A percentile compares a stretch with the other conserved stretches of the same genome.
Conservation (phyloP, 192 early-diverging fungal species). For the Backusella luteola region DNA sequence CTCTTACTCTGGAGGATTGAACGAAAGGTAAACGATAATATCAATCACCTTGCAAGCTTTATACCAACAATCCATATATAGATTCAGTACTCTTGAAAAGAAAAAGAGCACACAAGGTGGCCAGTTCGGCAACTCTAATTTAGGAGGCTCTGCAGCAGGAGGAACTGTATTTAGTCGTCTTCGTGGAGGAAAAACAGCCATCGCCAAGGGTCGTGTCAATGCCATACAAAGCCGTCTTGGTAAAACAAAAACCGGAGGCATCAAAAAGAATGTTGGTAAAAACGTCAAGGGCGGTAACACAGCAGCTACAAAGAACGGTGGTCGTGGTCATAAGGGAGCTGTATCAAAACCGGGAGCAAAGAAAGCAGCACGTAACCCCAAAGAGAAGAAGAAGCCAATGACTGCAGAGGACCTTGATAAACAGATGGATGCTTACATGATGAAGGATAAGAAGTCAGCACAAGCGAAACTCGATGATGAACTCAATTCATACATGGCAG, state of each 20-base stretch:
- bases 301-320: not conserved
- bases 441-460: slow-evolving; percentile 36
- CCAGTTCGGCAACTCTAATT: not conserved
- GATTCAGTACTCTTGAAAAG: not conserved
- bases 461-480: slow-evolving; percentile 36
- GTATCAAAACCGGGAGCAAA: not conserved
- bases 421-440: slow-evolving; percentile 34
- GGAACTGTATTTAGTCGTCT: slow-evolving; percentile 2
- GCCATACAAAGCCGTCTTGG: not conserved
- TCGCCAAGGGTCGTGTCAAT: not conserved
- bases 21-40: not conserved
- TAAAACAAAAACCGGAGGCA: not conserved
- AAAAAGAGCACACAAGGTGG: not conserved
- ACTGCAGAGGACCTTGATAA: slow-evolving; percentile 23
- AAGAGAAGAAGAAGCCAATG: not conserved
- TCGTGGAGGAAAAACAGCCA: not conserved
- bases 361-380: not conserved
- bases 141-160: not conserved
- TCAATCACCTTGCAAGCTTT: not conserved
- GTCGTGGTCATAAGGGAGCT: not conserved
- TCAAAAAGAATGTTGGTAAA: not conserved
- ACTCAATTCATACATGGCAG: slow-evolving; percentile 29
- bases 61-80: not conserved
- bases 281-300: not conserved
- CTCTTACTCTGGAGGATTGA: not conserved